Evolutionary conservation across 371 early-diverging fungal species (phyloP).

Genomic region (Sporodiniella umbellata): DNA sequence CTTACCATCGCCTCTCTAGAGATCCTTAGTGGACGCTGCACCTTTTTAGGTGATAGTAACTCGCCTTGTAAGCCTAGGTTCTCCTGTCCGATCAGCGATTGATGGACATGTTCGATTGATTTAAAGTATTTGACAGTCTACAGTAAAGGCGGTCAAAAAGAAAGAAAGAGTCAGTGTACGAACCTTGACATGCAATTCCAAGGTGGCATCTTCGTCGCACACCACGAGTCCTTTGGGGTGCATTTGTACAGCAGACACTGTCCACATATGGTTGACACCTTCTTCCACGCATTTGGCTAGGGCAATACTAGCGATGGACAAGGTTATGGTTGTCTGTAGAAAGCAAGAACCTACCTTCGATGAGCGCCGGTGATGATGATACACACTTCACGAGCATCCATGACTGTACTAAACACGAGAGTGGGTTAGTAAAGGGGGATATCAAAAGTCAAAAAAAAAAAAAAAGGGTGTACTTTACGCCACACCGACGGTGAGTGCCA

Average conservation of each 20-base stretch:
- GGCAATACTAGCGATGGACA: constrained; percentile 60
- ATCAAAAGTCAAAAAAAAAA: not conserved
- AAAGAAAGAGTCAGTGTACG: constrained; percentile 25
- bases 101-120: constrained; percentile 84
- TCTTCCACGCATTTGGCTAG: constrained; percentile 86
- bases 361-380: constrained; percentile 87
- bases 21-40: constrained; percentile 11
- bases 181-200: constrained; percentile 85
- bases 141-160: too few relatives aligned
- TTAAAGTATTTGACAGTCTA: constrained; percentile 85
- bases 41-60: constrained; percentile 15
- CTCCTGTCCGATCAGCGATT: constrained; percentile 74
- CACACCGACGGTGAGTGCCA: constrained; percentile 87
- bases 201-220: constrained; percentile 88
- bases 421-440: constrained; percentile 1
- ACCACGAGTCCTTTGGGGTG: constrained; percentile 88
- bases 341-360: constrained; percentile 29
- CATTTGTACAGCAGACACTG: constrained; percentile 86
- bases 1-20: constrained; percentile 21
- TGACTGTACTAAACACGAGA: constrained; percentile 81
- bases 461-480: constrained; percentile 46
- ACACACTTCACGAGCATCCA: constrained; percentile 84
- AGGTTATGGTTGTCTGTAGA: too few relatives aligned
- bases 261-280: constrained; percentile 91
- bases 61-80: constrained; percentile 76